Conservation (phyloP, 139 green algal species). For the Chlorella sp. region DNA sequence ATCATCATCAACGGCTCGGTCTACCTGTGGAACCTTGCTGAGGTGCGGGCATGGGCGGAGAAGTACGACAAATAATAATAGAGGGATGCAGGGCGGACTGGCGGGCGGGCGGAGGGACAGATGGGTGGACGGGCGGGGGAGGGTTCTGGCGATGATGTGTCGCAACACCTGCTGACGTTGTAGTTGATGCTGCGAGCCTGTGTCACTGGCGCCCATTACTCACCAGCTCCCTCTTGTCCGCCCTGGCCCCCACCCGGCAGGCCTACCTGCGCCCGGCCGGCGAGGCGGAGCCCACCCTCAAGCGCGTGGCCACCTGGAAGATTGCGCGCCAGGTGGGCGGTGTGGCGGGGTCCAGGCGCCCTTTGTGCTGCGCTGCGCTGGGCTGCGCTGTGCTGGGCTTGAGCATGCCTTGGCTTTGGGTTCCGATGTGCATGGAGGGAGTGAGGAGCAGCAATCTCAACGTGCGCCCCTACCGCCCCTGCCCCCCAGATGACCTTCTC, state of each 20-base stretch:
- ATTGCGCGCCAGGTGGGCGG: constrained; percentile 1
- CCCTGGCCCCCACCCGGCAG: neutral
- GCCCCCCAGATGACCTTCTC: constrained; percentile 15
- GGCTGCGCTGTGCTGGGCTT: too few species aligned
- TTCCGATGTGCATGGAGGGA: too few species aligned
- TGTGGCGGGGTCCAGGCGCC: neutral
- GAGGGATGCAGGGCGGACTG: too few species aligned
- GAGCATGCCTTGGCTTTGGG: too few species aligned
- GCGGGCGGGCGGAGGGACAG: too few species aligned
- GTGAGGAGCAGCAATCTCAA: too few species aligned
- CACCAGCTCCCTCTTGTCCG: neutral
- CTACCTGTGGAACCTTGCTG: neutral
- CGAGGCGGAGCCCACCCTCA: constrained; percentile 5
- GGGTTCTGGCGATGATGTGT: neutral
- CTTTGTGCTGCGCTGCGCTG: neutral
- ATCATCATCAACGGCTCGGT: constrained; percentile 37
- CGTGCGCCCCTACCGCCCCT: neutral
- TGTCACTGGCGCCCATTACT: neutral
- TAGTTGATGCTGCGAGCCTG: too few species aligned
- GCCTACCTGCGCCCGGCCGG: neutral
- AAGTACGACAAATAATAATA: too few species aligned
- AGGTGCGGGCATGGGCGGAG: too few species aligned
- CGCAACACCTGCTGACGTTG: neutral
- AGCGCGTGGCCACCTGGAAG: constrained; percentile 15
- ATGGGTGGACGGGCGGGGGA: too few species aligned